Evolutionary conservation across 768 basidiomycete species (phyloP).

Genomic region (Inosperma sp.): DNA sequence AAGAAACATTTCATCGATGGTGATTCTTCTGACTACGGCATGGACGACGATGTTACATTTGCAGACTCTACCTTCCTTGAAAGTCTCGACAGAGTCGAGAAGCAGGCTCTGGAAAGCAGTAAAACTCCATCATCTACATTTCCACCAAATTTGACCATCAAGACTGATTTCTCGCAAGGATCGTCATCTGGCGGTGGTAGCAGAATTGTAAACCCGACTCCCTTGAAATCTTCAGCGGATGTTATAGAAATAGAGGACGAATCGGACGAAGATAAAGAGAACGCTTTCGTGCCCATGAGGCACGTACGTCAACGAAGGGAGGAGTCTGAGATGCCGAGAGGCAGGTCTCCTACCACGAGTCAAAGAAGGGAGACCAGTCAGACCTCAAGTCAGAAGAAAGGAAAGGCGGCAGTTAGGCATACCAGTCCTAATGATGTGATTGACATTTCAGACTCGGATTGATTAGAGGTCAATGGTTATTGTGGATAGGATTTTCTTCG

Average conservation of each 20-base stretch:
- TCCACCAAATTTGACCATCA: too few relatives aligned
- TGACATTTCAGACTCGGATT: constrained; percentile 46
- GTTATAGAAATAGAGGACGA: constrained; percentile 32
- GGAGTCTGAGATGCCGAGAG: constrained; percentile 10
- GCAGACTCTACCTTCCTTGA: constrained; percentile 21
- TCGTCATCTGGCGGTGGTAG: too few relatives aligned
- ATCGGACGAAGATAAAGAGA: constrained; percentile 61
- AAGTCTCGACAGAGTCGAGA: constrained; percentile 29
- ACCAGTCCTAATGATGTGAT: constrained; percentile 44
- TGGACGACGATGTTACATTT: constrained; percentile 20
- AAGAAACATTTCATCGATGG: constrained; percentile 1
- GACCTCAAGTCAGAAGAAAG: constrained; percentile 13
- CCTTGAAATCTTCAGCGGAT: constrained; percentile 30
- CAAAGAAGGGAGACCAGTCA: not conserved
- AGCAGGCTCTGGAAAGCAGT: constrained; percentile 12
- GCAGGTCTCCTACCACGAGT: constrained; percentile 1
- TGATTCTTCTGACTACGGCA: constrained; percentile 22
- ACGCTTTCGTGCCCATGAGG: constrained; percentile 47
- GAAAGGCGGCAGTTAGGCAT: constrained; percentile 19
- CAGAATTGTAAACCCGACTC: constrained; percentile 22
- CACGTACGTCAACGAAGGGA: constrained; percentile 43
- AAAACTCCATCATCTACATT: not conserved
- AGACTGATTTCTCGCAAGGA: too few relatives aligned
- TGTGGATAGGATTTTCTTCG: too few relatives aligned
- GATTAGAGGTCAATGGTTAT: not conserved